phyloP scores from a whole-genome alignment of 31 red algal species.

The Porphyra umbilicalis region DNA sequence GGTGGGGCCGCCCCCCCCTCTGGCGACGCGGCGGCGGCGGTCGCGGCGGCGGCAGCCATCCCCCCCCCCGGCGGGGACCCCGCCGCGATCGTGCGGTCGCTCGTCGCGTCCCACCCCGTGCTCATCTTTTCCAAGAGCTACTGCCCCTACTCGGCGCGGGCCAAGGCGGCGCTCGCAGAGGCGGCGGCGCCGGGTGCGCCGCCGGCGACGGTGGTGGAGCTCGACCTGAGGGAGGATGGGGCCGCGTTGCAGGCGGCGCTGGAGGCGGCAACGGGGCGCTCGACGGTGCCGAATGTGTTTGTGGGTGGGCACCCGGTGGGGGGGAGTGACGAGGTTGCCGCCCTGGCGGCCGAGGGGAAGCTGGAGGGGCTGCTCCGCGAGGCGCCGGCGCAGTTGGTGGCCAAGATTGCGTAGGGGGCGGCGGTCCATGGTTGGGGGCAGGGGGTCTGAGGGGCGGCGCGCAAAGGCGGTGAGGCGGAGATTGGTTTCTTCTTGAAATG shows the following conservation, averaged over 20 bases:
- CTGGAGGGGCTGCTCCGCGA: not conserved
- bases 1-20: not conserved
- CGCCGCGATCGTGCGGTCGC: slow-evolving; percentile 11
- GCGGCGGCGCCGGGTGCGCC: not conserved
- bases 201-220: slow-evolving; percentile 18
- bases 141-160: slow-evolving; percentile 49
- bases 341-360: slow-evolving; percentile 5
- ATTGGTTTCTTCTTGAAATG: too few relatives aligned
- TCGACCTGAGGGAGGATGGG: slow-evolving; percentile 50
- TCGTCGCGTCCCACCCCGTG: slow-evolving; percentile 19
- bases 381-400: slow-evolving; percentile 2
- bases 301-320: slow-evolving; percentile 41
- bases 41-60: not conserved
- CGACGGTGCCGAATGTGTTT: slow-evolving; percentile 83
- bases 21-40: not conserved
- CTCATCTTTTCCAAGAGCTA: slow-evolving; percentile 77
- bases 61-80: not conserved
- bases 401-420: not conserved
- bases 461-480: too few relatives aligned
- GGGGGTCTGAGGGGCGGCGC: too few relatives aligned
- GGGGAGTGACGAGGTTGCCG: slow-evolving; percentile 29
- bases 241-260: slow-evolving; percentile 30
- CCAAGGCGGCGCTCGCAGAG: slow-evolving; percentile 32
- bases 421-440: too few relatives aligned
- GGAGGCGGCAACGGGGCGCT: slow-evolving; percentile 24